Evolutionary conservation across 371 early-diverging fungal species (phyloP).

Genomic region (Mucor indicus): DNA sequence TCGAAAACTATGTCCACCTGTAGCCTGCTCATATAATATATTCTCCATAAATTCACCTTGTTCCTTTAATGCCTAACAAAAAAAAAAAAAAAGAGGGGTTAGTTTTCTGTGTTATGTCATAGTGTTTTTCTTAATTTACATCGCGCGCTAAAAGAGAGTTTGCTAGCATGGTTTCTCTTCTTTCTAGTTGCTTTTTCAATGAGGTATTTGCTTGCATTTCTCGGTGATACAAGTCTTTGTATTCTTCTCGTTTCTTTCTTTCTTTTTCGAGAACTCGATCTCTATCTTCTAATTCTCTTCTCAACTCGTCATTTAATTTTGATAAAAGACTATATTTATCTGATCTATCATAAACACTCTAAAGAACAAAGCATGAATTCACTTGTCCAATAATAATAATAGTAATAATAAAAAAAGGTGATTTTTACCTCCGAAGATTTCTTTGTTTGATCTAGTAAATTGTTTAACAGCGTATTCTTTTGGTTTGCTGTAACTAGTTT

Average conservation of each 20-base stretch:
- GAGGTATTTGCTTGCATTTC: not conserved
- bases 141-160: slow-evolving; percentile 20
- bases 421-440: slow-evolving; percentile 20
- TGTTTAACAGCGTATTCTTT: slow-evolving; percentile 17
- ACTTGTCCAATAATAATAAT: too few species aligned
- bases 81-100: not conserved
- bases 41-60: slow-evolving; percentile 39
- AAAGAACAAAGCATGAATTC: not conserved
- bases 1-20: slow-evolving; percentile 19
- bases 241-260: not conserved
- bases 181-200: slow-evolving; percentile 24
- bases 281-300: slow-evolving; percentile 16
- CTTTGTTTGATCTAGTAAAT: slow-evolving; percentile 16
- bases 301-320: slow-evolving; percentile 23
- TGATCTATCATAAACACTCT: not conserved
- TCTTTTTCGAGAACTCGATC: slow-evolving; percentile 1
- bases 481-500: slow-evolving; percentile 16
- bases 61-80: slow-evolving; percentile 27
- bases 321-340: slow-evolving; percentile 2
- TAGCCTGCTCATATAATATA: slow-evolving; percentile 41
- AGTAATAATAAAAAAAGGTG: not conserved
- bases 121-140: slow-evolving; percentile 18
- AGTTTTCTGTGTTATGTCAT: not conserved
- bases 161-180: slow-evolving; percentile 21
- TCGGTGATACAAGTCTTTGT: not conserved